phyloP scores from a whole-genome alignment of 176 grass and related monocot genomes.

The Bolboschoenus planiculmis region DNA sequence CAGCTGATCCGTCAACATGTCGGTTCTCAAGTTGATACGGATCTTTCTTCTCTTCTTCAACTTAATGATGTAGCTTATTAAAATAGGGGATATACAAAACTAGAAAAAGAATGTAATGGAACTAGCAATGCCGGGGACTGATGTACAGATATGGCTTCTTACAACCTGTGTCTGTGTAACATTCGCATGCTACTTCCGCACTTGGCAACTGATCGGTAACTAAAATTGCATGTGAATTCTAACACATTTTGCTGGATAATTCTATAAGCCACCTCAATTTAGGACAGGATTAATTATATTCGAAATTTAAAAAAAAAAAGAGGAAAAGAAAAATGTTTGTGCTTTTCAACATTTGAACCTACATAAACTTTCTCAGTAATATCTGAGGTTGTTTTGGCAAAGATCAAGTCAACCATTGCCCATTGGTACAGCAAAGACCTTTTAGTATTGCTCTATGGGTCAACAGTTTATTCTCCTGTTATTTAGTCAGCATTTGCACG shows the following conservation, averaged over 20 bases:
- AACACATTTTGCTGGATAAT: neutral
- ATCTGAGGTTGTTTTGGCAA: neutral
- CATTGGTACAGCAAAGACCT: neutral
- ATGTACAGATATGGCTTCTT: neutral
- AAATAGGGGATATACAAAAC: neutral
- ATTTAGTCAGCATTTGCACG: too few species aligned
- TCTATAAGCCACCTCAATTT: neutral
- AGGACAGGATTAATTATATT: neutral
- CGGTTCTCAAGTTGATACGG: neutral
- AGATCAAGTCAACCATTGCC: neutral
- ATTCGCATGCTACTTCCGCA: neutral
- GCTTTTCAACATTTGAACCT: neutral
- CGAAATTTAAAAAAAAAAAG: neutral
- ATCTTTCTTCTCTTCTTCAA: neutral
- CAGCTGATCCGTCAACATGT: neutral
- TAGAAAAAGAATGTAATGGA: neutral
- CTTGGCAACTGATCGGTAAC: neutral
- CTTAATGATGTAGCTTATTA: neutral
- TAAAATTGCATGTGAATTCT: neutral
- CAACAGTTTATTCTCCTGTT: neutral
- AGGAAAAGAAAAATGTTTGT: neutral
- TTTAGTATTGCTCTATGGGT: neutral
- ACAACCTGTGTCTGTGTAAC: neutral
- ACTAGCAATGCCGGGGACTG: neutral
- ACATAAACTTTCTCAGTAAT: neutral